Conservation (phyloP, 805 yeast genomes). For the Wickerhamomyces subpelliculosus region DNA sequence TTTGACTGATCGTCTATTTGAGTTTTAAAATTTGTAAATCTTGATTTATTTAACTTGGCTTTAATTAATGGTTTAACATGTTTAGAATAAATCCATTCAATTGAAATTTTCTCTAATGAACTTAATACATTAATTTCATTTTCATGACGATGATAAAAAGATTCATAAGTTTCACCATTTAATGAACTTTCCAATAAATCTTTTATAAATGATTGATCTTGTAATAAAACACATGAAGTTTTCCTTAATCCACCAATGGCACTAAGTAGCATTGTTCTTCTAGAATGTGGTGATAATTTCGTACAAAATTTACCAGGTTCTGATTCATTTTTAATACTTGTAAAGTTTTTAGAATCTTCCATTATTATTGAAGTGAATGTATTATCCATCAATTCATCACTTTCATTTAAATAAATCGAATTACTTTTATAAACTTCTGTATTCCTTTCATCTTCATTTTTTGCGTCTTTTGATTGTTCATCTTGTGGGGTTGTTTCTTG, state of each 20-base stretch:
- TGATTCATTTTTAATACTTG: conserved; percentile 25
- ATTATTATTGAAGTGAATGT: conserved; percentile 12
- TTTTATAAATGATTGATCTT: conserved; percentile 4
- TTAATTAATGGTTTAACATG: conserved; percentile 18
- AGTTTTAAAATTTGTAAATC: conserved; percentile 13
- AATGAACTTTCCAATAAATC: conserved; percentile 9
- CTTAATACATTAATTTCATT: conserved; percentile 8
- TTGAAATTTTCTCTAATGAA: conserved; percentile 19
- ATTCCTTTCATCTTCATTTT: neutral
- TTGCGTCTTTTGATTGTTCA: conserved; percentile 1
- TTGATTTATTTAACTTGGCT: conserved; percentile 9
- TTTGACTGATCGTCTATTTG: neutral
- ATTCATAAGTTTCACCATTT: conserved; percentile 7
- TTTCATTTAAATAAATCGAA: conserved; percentile 17
- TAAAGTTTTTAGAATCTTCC: conserved; percentile 30
- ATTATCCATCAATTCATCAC: conserved; percentile 10
- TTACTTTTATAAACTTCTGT: conserved; percentile 11
- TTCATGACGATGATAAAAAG: conserved; percentile 6
- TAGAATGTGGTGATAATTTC: neutral
- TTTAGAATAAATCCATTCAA: conserved; percentile 21
- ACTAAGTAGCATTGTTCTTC: conserved; percentile 27
- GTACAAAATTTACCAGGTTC: conserved; percentile 32
- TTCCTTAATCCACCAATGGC: conserved; percentile 38
- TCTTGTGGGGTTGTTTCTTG: conserved; percentile 1
- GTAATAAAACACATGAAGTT: conserved; percentile 23